Evolutionary conservation across 2,329 filamentous ascomycete species (phyloP).

Genomic region (Venturiaceae sp.): DNA sequence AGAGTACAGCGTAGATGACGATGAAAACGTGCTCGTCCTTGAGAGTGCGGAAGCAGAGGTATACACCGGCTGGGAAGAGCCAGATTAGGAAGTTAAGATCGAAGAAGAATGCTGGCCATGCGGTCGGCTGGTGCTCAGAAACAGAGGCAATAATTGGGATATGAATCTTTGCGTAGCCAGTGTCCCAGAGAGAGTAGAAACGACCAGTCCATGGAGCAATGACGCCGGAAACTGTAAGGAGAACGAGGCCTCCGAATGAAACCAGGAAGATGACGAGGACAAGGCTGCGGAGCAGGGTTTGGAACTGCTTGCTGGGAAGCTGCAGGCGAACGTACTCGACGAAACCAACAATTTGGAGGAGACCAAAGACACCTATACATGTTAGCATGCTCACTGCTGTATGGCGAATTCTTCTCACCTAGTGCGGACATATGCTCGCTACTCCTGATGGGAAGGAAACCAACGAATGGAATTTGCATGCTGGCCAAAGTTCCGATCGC

Average conservation of each 20-base stretch:
- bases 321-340: conserved; percentile 85
- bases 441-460: conserved; percentile 90
- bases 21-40: conserved; percentile 96
- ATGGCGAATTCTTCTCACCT: not conserved
- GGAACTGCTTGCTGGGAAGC: conserved; percentile 86
- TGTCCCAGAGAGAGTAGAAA: conserved; percentile 99
- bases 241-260: conserved; percentile 64
- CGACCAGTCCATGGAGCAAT: conserved; percentile 97
- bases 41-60: conserved; percentile 92
- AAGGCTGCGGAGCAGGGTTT: conserved; percentile 72
- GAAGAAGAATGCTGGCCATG: conserved; percentile 99
- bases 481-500: conserved; percentile 89
- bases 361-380: conserved; percentile 71
- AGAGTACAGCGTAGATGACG: conserved; percentile 92
- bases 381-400: conserved; percentile 26
- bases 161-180: conserved; percentile 96
- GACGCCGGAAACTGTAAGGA: conserved; percentile 75
- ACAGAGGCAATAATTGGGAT: conserved; percentile 99
- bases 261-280: conserved; percentile 66
- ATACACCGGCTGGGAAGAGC: conserved; percentile 97
- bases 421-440: conserved; percentile 98
- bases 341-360: conserved; percentile 87
- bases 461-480: conserved; percentile 99
- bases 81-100: conserved; percentile 97
- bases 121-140: conserved; percentile 96